Conservation (phyloP, 176 grass and related monocot species). For the Chrysopogon serrulatus region DNA sequence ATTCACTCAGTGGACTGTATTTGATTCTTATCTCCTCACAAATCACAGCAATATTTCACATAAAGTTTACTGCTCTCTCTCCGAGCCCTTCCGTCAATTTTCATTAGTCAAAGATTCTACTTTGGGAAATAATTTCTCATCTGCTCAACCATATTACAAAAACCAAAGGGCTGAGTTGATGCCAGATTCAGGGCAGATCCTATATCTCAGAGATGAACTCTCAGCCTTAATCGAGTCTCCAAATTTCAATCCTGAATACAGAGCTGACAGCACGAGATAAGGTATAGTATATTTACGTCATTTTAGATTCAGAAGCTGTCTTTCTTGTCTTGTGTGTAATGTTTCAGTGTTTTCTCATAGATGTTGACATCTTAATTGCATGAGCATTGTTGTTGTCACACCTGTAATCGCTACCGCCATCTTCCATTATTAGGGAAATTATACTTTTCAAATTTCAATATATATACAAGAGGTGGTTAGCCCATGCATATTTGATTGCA, state of each 20-base stretch:
- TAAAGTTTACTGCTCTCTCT: slow-evolving; percentile 70
- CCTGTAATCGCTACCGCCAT: too few species aligned
- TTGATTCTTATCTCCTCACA: slow-evolving; percentile 67
- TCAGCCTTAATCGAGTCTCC: slow-evolving; percentile 58
- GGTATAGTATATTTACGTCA: slow-evolving; percentile 31
- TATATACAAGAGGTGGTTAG: too few species aligned
- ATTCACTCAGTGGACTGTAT: slow-evolving; percentile 62
- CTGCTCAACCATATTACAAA: slow-evolving; percentile 34
- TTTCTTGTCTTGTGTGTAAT: slow-evolving; percentile 16
- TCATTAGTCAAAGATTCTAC: slow-evolving; percentile 56
- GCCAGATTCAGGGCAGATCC: slow-evolving; percentile 44
- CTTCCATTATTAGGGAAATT: too few species aligned
- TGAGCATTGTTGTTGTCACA: too few species aligned
- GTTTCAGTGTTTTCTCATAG: neutral
- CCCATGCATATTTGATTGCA: too few species aligned
- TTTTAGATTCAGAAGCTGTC: slow-evolving; percentile 14
- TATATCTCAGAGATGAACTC: slow-evolving; percentile 68
- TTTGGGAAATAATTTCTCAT: slow-evolving; percentile 9
- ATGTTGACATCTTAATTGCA: too few species aligned
- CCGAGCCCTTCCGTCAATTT: slow-evolving; percentile 50
- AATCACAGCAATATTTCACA: slow-evolving; percentile 39
- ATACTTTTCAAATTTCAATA: too few species aligned
- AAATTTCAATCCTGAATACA: slow-evolving; percentile 55
- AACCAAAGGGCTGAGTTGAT: slow-evolving; percentile 18
- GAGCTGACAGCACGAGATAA: slow-evolving; percentile 54